These are phyloP conservation scores for Colletotrichum caudatum DNA, from an alignment of 2,329 filamentous ascomycete species.

Conservation along the genomic window DNA sequence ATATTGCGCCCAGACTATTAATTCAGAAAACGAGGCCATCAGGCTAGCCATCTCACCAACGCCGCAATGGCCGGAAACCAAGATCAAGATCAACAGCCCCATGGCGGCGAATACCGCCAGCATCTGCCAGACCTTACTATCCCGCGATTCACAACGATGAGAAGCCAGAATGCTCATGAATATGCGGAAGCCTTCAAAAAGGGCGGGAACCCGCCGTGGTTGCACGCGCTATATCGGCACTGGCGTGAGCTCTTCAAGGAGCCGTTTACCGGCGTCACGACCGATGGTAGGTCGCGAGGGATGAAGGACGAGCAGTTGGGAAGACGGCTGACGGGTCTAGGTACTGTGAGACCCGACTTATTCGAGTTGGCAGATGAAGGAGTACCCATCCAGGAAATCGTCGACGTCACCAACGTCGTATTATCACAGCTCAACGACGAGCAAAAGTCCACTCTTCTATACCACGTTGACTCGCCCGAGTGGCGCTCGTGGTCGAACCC, in stretches of 20 bases:
- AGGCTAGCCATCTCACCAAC: neutral
- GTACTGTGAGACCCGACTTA: conserved; percentile 63
- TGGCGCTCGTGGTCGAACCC: conserved; percentile 81
- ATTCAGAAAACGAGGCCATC: neutral
- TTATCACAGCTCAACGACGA: conserved; percentile 59
- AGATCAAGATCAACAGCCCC: conserved; percentile 9
- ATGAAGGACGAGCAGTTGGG: conserved; percentile 7
- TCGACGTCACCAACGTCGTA: conserved; percentile 61
- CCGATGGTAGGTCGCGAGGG: conserved; percentile 63
- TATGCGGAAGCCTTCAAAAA: conserved; percentile 73
- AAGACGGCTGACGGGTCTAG: conserved; percentile 49
- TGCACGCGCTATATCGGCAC: conserved; percentile 70
- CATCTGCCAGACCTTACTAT: conserved; percentile 72
- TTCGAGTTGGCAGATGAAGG: conserved; percentile 74
- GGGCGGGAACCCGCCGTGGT: conserved; percentile 72
- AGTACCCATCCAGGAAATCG: conserved; percentile 69
- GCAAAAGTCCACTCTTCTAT: conserved; percentile 62
- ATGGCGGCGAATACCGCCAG: conserved; percentile 62
- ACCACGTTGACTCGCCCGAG: conserved; percentile 76
- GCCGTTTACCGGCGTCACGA: conserved; percentile 78
- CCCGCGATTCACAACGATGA: conserved; percentile 72
- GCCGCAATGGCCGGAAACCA: neutral
- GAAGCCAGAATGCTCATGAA: conserved; percentile 70
- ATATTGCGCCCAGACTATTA: neutral
- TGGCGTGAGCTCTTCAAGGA: conserved; percentile 71